Percentiles rank a stretch among this genome's conserved stretches.
These are phyloP conservation scores for Debaryomyces sp. DNA, from an alignment of 1,139 yeast species.

Conservation along the genomic window DNA sequence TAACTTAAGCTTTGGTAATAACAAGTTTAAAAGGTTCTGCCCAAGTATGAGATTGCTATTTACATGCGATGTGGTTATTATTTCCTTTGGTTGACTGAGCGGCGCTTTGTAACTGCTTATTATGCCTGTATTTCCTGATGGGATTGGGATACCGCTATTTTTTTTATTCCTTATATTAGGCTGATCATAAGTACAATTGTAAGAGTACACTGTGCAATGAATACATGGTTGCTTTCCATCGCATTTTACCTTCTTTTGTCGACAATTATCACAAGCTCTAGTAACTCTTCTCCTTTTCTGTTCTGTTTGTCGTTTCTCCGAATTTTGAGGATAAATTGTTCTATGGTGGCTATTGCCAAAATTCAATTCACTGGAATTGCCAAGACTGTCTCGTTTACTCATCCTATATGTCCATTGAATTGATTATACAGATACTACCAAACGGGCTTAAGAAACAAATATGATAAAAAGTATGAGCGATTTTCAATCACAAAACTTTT, in stretches of 20 bases:
- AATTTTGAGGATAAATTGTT: constrained; percentile 6
- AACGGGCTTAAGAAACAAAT: not conserved
- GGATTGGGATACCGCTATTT: constrained; percentile 36
- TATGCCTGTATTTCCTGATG: constrained; percentile 15
- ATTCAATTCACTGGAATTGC: not conserved
- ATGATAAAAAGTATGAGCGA: not conserved
- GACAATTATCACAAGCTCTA: constrained; percentile 82
- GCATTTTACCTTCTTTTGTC: constrained; percentile 81
- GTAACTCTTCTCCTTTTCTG: constrained; percentile 76
- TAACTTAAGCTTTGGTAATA: constrained; percentile 53
- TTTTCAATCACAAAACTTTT: not conserved
- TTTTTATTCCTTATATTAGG: constrained; percentile 66
- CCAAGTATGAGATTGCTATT: constrained; percentile 15
- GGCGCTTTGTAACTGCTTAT: not conserved
- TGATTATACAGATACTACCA: not conserved
- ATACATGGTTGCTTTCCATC: constrained; percentile 88
- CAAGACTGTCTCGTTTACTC: constrained; percentile 1
- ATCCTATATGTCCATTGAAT: not conserved
- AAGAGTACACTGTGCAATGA: constrained; percentile 87
- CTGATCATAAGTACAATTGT: constrained; percentile 69
- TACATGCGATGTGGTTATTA: not conserved
- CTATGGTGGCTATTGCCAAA: not conserved
- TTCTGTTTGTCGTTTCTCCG: constrained; percentile 16
- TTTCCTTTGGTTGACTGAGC: not conserved
- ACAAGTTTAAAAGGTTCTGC: constrained; percentile 38